Percentiles rank a stretch among this genome's conserved stretches.
Evolutionary conservation across 257 asterid species (phyloP).

Genomic region (Nicotiana benthamiana): DNA sequence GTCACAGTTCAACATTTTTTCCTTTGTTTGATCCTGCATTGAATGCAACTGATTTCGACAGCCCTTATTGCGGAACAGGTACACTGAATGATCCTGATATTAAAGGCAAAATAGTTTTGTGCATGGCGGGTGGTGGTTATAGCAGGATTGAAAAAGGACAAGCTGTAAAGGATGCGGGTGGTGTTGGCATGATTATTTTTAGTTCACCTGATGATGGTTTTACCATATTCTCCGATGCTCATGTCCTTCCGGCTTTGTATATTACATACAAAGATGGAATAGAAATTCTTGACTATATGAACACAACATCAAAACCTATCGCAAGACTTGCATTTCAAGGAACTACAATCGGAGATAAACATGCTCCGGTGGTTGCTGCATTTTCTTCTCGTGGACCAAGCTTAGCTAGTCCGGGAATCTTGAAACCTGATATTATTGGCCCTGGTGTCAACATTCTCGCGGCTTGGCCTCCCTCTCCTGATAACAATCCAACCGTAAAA

Average conservation of each 20-base stretch:
- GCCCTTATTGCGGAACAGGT: conserved; percentile 11
- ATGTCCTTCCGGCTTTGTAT: conserved; percentile 23
- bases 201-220: background rate
- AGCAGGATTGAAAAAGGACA: conserved; percentile 18
- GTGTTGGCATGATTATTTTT: conserved; percentile 36
- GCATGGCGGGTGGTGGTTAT: conserved; percentile 13
- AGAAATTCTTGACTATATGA: conserved; percentile 22
- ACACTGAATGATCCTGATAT: conserved; percentile 17
- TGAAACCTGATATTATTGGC: conserved; percentile 59
- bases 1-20: conserved; percentile 1
- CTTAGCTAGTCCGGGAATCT: conserved; percentile 26
- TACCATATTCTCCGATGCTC: conserved; percentile 11
- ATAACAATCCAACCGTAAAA: conserved; percentile 8
- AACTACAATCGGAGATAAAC: conserved; percentile 29
- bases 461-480: conserved; percentile 32
- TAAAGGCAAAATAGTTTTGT: conserved; percentile 36
- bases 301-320: conserved; percentile 16
- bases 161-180: conserved; percentile 32
- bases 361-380: conserved; percentile 32
- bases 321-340: conserved; percentile 30
- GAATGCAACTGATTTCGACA: background rate
- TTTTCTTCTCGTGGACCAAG: conserved; percentile 54
- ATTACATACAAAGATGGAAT: conserved; percentile 12
- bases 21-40: conserved; percentile 30
- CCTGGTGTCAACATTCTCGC: conserved; percentile 52